These are phyloP conservation scores for Arachnomyces sp. DNA, from an alignment of 2,329 filamentous ascomycete species.

Conservation along the genomic window DNA sequence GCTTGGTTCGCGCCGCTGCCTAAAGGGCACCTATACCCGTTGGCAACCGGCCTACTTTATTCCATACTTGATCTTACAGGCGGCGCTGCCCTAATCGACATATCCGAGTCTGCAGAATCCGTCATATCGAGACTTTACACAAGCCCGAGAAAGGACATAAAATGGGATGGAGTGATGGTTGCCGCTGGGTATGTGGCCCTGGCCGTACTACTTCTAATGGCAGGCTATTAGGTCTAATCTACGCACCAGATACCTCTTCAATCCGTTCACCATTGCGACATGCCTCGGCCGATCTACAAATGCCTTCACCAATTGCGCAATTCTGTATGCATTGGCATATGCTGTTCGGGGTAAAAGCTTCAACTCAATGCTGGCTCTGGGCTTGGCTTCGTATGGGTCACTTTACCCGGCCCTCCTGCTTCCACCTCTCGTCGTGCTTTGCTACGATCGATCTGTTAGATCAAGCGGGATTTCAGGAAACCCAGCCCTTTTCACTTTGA, in stretches of 20 bases:
- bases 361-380: constrained; percentile 73
- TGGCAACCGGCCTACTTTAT: constrained; percentile 73
- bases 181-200: constrained; percentile 60
- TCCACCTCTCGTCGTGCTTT: constrained; percentile 70
- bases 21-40: constrained; percentile 54
- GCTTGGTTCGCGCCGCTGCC: constrained; percentile 87
- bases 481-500: constrained; percentile 44
- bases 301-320: constrained; percentile 80
- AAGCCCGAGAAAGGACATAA: constrained; percentile 67
- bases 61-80: constrained; percentile 71
- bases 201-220: background rate
- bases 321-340: constrained; percentile 73
- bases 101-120: constrained; percentile 74
- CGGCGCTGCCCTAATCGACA: constrained; percentile 67
- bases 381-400: constrained; percentile 81
- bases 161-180: constrained; percentile 66
- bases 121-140: constrained; percentile 64
- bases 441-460: constrained; percentile 56
- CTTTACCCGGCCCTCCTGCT: constrained; percentile 85
- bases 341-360: constrained; percentile 65
- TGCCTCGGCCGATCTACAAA: constrained; percentile 85
- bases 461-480: constrained; percentile 19
- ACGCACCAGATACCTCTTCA: constrained; percentile 71
- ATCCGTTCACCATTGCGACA: constrained; percentile 84
- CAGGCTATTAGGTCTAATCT: constrained; percentile 4